These are phyloP conservation scores for Umbelopsis sp. DNA, from an alignment of 371 early-diverging fungal species.

Conservation along the genomic window DNA sequence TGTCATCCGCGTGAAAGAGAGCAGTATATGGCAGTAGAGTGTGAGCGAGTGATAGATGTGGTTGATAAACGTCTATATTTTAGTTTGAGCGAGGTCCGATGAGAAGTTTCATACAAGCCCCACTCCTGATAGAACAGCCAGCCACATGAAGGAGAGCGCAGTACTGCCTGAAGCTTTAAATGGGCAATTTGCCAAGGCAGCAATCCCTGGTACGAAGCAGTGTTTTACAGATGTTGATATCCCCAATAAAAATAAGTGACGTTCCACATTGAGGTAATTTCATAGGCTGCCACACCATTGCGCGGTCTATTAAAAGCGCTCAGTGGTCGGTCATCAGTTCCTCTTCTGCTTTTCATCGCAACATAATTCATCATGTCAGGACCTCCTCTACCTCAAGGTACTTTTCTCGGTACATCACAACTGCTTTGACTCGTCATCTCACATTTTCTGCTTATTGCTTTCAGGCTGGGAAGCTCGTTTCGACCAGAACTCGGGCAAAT, in stretches of 20 bases:
- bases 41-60: too few species aligned
- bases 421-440: neutral
- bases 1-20: too few species aligned
- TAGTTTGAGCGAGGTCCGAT: too few species aligned
- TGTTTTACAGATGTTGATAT: neutral
- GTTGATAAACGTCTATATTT: too few species aligned
- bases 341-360: constrained; percentile 20
- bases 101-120: too few species aligned
- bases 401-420: constrained; percentile 1
- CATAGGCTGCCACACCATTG: neutral
- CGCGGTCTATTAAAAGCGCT: neutral
- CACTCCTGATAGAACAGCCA: too few species aligned
- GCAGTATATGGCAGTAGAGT: too few species aligned
- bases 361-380: constrained; percentile 36
- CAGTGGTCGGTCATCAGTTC: neutral
- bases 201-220: too few species aligned
- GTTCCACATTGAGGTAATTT: neutral
- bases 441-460: constrained; percentile 2
- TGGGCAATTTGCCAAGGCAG: too few species aligned
- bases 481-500: constrained; percentile 41
- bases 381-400: constrained; percentile 46
- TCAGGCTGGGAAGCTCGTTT: constrained; percentile 55
- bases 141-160: too few species aligned
- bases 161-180: too few species aligned
- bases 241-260: constrained; percentile 7